Evolutionary conservation across 73 alveolate species (phyloP).

Genomic region (Tetrahymena elliotti): DNA sequence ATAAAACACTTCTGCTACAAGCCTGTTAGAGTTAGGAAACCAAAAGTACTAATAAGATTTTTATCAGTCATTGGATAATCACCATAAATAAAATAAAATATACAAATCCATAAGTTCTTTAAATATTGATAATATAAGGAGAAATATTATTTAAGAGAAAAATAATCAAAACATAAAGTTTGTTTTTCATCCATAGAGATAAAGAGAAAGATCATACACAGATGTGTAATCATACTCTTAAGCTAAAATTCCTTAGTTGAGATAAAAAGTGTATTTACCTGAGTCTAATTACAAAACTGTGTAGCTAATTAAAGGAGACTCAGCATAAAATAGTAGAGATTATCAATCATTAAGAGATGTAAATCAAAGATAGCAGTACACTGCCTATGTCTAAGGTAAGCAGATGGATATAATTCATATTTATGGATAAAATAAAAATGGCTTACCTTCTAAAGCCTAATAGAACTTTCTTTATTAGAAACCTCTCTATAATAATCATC

Average conservation of each 20-base stretch:
- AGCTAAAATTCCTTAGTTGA: background rate
- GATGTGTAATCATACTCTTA: background rate
- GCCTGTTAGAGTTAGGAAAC: background rate
- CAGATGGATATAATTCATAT: background rate
- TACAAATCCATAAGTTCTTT: background rate
- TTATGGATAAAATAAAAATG: background rate
- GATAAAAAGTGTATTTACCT: background rate
- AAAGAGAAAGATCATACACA: background rate
- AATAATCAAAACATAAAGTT: background rate
- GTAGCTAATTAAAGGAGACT: background rate
- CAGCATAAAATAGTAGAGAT: background rate
- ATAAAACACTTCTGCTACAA: background rate
- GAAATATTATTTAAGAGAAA: background rate
- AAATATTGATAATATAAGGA: background rate
- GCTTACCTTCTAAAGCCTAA: background rate
- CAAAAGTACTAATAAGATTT: background rate
- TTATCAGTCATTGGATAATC: background rate
- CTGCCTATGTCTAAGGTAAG: background rate
- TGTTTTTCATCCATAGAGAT: background rate
- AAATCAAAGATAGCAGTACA: background rate
- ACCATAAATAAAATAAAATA: background rate
- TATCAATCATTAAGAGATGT: background rate
- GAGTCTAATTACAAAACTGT: background rate
- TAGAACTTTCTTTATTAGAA: background rate
- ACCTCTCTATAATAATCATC: background rate